Conservation (phyloP, 169 alveolate genomes). For the Perkinsus olseni region DNA sequence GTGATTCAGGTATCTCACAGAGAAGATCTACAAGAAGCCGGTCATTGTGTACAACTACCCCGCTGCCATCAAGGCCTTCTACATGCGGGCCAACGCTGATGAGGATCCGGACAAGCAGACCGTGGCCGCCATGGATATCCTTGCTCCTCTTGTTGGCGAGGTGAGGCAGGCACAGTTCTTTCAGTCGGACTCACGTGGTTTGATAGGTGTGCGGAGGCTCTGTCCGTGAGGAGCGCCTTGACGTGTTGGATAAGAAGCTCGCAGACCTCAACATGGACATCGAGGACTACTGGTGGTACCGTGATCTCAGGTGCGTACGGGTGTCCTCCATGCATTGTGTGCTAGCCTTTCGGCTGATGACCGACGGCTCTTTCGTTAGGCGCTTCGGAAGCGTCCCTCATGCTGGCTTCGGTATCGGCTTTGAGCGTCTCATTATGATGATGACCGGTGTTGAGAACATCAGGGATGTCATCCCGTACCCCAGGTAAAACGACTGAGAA, state of each 20-base stretch:
- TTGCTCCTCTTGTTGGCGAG: constrained; percentile 93
- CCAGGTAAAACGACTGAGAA: constrained; percentile 74
- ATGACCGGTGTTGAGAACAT: constrained; percentile 97
- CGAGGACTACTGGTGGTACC: constrained; percentile 80
- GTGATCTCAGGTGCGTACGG: constrained; percentile 45
- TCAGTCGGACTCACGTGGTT: background rate
- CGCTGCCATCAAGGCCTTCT: constrained; percentile 88
- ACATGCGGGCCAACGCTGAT: constrained; percentile 60
- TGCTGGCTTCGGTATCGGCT: constrained; percentile 95
- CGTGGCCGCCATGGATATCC: constrained; percentile 91
- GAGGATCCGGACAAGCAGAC: constrained; percentile 70
- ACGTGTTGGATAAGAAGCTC: constrained; percentile 72
- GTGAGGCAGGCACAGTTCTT: constrained; percentile 16
- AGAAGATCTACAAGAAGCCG: constrained; percentile 89
- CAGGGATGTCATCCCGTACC: constrained; percentile 98
- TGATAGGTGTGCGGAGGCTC: constrained; percentile 63
- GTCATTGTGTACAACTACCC: constrained; percentile 96
- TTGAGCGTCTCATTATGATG: constrained; percentile 94
- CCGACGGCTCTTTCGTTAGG: constrained; percentile 41
- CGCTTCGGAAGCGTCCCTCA: constrained; percentile 95
- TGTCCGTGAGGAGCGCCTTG: constrained; percentile 95
- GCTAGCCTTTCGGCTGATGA: background rate
- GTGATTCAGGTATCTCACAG: constrained; percentile 68
- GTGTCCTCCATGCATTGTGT: background rate
- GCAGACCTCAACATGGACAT: constrained; percentile 64